Conservation (phyloP, 2,329 filamentous ascomycete species). For the Epicoccum nigrum region DNA sequence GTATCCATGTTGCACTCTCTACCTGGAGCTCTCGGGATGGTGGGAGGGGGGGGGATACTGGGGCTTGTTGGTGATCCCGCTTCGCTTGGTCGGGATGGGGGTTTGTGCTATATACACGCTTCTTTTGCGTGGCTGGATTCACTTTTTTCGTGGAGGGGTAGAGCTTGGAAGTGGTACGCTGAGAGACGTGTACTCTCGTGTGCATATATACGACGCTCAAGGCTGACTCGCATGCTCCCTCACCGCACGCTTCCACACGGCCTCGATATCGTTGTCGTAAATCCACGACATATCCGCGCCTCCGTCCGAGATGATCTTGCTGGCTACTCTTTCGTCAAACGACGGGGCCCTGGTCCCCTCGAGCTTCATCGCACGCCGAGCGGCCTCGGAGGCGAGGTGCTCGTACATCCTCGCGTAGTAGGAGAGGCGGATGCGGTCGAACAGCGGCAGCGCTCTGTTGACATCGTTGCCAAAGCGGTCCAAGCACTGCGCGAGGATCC, state of each 20-base stretch:
- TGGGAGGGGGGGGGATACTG: too few relatives aligned
- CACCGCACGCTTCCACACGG: conserved; percentile 37
- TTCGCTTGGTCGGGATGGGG: too few relatives aligned
- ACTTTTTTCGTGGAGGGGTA: too few relatives aligned
- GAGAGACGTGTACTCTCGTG: too few relatives aligned
- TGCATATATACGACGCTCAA: too few relatives aligned
- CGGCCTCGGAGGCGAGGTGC: conserved; percentile 33
- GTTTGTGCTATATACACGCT: too few relatives aligned
- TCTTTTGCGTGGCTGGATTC: too few relatives aligned
- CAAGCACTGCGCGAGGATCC: conserved; percentile 49
- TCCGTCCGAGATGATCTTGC: conserved; percentile 41
- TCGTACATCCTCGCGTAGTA: conserved; percentile 52
- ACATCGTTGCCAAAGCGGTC: conserved; percentile 24
- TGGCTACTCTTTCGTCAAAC: conserved; percentile 35
- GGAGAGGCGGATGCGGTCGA: conserved; percentile 49
- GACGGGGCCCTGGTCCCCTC: conserved; percentile 23
- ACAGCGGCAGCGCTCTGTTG: conserved; percentile 44
- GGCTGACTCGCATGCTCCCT: neutral
- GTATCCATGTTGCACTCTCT: too few relatives aligned
- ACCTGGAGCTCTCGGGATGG: too few relatives aligned
- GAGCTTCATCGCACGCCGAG: conserved; percentile 6
- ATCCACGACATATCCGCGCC: conserved; percentile 50
- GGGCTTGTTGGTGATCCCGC: too few relatives aligned
- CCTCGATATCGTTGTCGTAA: conserved; percentile 52
- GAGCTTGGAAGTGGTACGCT: too few relatives aligned